Percentiles rank a stretch among this genome's conserved stretches.
These are phyloP conservation scores for Metschnikowia arizonensis DNA, from an alignment of 805 yeast genomes.

Conservation along the genomic window DNA sequence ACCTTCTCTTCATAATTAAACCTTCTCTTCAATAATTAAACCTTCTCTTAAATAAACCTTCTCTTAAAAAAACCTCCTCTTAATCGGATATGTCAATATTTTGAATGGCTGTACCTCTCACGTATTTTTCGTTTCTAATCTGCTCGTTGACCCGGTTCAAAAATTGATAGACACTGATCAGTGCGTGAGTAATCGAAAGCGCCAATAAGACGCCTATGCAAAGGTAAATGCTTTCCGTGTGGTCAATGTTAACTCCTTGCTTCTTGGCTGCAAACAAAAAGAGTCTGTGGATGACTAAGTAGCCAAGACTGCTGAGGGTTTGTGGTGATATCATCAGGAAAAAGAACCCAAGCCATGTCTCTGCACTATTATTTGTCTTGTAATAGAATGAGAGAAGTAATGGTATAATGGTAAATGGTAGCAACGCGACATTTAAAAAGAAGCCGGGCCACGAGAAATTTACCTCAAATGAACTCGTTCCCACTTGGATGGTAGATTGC, in stretches of 20 bases:
- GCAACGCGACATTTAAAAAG: slow-evolving; percentile 8
- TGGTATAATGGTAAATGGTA: slow-evolving; percentile 13
- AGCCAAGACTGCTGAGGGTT: background rate
- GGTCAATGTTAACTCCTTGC: background rate
- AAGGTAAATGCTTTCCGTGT: background rate
- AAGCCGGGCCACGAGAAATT: slow-evolving; percentile 12
- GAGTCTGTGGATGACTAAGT: background rate
- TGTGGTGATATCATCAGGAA: background rate
- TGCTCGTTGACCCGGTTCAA: slow-evolving; percentile 31
- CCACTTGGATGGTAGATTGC: background rate
- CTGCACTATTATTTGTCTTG: slow-evolving; percentile 1
- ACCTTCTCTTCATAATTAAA: no score
- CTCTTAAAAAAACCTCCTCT: no score
- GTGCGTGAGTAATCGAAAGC: slow-evolving; percentile 1
- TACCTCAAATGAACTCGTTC: background rate
- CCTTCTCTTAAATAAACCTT: no score
- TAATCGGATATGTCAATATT: slow-evolving; percentile 24
- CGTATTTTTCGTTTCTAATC: slow-evolving; percentile 56
- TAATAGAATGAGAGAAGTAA: slow-evolving; percentile 3
- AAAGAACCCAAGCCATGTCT: background rate
- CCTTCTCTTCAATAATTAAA: no score
- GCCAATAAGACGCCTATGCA: slow-evolving; percentile 1
- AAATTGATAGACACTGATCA: slow-evolving; percentile 2
- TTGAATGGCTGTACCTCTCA: slow-evolving; percentile 53
- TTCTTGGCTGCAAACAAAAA: background rate